phyloP scores from a whole-genome alignment of 1,284 basidiomycete species.

The Phlebopus sp. region DNA sequence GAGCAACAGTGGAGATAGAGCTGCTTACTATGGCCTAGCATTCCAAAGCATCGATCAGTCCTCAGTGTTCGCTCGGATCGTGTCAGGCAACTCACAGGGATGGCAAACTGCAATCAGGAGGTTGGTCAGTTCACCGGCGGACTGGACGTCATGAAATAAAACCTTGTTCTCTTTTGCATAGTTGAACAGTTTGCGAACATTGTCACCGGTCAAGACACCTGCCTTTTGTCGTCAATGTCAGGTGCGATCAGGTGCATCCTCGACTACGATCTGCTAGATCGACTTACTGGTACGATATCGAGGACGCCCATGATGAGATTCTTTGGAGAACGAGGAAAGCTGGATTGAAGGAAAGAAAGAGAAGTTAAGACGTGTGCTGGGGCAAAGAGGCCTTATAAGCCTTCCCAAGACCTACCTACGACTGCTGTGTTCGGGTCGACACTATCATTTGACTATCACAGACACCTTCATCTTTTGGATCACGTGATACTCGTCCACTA shows the following conservation, averaged over 20 bases:
- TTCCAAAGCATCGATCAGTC: not conserved
- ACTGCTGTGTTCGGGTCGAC: not conserved
- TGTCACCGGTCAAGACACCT: conserved; percentile 72
- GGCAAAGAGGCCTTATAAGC: conserved; percentile 2
- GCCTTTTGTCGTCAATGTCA: conserved; percentile 44
- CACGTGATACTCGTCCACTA: too few relatives aligned
- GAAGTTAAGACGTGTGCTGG: not conserved
- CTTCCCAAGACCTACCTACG: not conserved
- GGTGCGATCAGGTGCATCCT: conserved; percentile 13
- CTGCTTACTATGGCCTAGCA: conserved; percentile 59
- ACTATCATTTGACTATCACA: too few relatives aligned
- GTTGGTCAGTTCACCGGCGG: not conserved
- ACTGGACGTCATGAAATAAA: conserved; percentile 13
- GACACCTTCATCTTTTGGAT: too few relatives aligned
- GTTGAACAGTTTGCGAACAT: conserved; percentile 72
- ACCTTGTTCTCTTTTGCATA: conserved; percentile 70
- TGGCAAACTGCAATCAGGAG: conserved; percentile 53
- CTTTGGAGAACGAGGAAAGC: conserved; percentile 7
- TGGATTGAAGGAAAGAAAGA: conserved; percentile 5
- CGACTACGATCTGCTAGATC: not conserved
- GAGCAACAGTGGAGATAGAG: conserved; percentile 7
- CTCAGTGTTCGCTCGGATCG: not conserved
- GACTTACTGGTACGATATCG: conserved; percentile 56
- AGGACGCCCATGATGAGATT: conserved; percentile 47
- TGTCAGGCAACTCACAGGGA: conserved; percentile 51